Base-by-base conservation (phyloP, 805 yeast species). In the Cyberlindnera mississippiensis region DNA sequence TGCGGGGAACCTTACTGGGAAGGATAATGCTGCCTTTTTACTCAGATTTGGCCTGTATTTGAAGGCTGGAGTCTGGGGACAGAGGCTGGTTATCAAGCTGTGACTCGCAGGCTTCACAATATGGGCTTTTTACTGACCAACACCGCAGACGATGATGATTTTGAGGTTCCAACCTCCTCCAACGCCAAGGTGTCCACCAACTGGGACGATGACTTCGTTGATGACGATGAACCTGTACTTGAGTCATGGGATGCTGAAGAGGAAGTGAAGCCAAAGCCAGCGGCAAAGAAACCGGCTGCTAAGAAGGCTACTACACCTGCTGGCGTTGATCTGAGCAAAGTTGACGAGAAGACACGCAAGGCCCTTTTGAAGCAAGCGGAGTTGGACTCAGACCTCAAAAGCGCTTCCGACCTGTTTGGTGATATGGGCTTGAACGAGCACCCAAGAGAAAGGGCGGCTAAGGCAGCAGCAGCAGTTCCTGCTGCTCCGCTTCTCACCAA, bases 241-340 rank as follows among this genome's bases (percentile, higher is more conserved):
- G 97, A 76, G 38, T 85, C 95, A 11, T 91, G 97, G 97, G 98
- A 91, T 54, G 81, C 82, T 40, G 95, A 83, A 50, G 93, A 82
- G 55, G 81, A 73, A 38, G 76, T 72, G 41, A 58, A 51, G 46
- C 57, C 59, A 45, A 51, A 55, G 44, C 45, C 56, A 32, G 50
- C 56, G 24, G 46, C 57, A 5, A 50, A 60, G 58, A 28, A 52
- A n/a, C 18, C 47, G 9, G 32, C 33, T 18, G 33, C 33, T 31
- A 15, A 19, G 9, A 20, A 18, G 16, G 66, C 67, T 34, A 62
- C 64, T 12, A 46, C 69, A 64, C 12, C 57, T 72, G 37, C 37
- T 28, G 53, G 29, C 12, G 12, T 77, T 56, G 85, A 80, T 35
- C 72, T 85, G 48, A 91, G 84, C 47, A 68, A 69, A 14, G 75